Conservation (phyloP, 495 filamentous ascomycete species). For the Aspergillus bridgeri region DNA sequence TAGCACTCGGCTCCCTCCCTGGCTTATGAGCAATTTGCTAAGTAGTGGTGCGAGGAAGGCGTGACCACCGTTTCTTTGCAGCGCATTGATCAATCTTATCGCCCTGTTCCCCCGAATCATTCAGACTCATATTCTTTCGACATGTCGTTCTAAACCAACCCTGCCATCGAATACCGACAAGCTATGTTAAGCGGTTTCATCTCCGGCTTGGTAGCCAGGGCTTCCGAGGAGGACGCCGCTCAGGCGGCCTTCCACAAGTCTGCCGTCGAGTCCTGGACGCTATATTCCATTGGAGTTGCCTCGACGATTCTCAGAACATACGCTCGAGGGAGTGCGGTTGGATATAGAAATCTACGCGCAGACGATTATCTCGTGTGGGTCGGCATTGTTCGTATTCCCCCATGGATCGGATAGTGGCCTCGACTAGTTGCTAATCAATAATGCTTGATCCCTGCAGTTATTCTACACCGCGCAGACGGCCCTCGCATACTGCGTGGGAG, state of each 20-base stretch:
- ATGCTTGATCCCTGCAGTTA: slow-evolving; percentile 15
- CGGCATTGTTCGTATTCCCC: slow-evolving; percentile 36
- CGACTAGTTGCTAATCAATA: slow-evolving; percentile 9
- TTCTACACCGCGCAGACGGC: slow-evolving; percentile 36
- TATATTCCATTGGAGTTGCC: slow-evolving; percentile 42
- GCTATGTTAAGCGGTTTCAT: slow-evolving; percentile 6
- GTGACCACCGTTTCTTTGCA: background rate
- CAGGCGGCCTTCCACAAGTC: slow-evolving; percentile 31
- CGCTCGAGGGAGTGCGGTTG: slow-evolving; percentile 40
- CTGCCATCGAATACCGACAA: background rate
- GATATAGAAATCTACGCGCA: slow-evolving; percentile 34
- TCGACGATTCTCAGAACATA: slow-evolving; percentile 42
- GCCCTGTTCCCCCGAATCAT: background rate
- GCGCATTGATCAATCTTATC: background rate
- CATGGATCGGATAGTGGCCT: background rate
- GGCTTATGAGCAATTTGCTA: background rate
- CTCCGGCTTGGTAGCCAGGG: background rate
- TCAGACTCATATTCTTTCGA: background rate
- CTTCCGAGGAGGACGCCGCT: slow-evolving; percentile 23
- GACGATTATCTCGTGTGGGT: slow-evolving; percentile 56
- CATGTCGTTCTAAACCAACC: background rate
- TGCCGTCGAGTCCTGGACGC: slow-evolving; percentile 44
- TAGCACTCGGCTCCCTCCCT: background rate
- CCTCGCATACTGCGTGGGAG: slow-evolving; percentile 33
- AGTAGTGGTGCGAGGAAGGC: background rate